Percentiles rank a stretch among this genome's conserved stretches.
phyloP scores from a whole-genome alignment of 2,329 filamentous ascomycete species.

The Erysiphe pulchra region DNA sequence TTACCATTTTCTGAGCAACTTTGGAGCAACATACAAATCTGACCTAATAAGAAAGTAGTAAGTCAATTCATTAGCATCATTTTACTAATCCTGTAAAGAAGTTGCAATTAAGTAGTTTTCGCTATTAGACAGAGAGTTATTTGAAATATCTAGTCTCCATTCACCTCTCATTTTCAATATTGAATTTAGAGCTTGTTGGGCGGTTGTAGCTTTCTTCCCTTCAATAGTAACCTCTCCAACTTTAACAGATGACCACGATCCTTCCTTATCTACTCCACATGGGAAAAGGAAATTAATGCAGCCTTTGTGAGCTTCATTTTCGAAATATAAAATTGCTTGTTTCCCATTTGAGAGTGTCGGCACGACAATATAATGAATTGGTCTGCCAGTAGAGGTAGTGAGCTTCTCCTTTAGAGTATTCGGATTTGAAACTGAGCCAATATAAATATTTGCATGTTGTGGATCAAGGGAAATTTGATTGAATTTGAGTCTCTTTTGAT shows the following conservation, averaged over 20 bases:
- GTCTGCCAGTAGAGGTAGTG: not conserved
- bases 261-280: not conserved
- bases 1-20: no score
- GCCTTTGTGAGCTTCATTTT: not conserved
- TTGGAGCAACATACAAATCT: no score
- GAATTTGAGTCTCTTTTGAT: conserved; percentile 1
- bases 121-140: not conserved
- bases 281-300: conserved; percentile 1
- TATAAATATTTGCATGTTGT: not conserved
- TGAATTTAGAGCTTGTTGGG: not conserved
- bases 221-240: conserved; percentile 1
- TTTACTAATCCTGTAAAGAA: not conserved
- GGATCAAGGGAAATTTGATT: not conserved
- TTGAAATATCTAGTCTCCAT: not conserved
- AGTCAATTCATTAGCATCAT: no score
- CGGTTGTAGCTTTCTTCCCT: not conserved
- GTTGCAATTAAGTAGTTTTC: not conserved
- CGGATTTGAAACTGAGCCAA: not conserved
- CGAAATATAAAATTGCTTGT: not conserved
- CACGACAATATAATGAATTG: not conserved
- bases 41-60: no score
- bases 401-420: not conserved
- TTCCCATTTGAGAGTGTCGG: not conserved
- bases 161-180: not conserved
- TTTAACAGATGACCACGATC: not conserved